Evolutionary conservation across 148 eudicot genomes (phyloP).

Genomic region (Rheum nobile): DNA sequence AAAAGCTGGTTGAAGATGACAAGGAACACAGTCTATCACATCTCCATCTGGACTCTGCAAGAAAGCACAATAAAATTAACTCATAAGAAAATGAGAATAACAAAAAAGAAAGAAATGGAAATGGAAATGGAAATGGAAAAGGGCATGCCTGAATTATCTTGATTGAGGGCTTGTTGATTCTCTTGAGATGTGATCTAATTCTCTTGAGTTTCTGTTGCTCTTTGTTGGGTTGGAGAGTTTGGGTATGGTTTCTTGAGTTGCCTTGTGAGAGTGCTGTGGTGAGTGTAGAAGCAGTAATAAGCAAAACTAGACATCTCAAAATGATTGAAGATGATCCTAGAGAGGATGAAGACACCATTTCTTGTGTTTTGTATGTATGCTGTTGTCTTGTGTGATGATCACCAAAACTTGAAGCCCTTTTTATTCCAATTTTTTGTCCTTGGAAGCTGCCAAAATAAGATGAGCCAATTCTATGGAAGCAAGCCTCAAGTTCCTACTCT

Average conservation of each 20-base stretch:
- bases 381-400: slow-evolving; percentile 31
- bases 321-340: slow-evolving; percentile 45
- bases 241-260: slow-evolving; percentile 26
- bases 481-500: slow-evolving; percentile 10
- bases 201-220: slow-evolving; percentile 50
- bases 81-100: neutral
- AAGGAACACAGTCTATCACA: slow-evolving; percentile 65
- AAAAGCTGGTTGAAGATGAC: slow-evolving; percentile 97
- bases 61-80: neutral
- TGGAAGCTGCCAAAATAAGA: slow-evolving; percentile 16
- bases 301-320: slow-evolving; percentile 32
- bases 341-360: slow-evolving; percentile 32
- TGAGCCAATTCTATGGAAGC: slow-evolving; percentile 17
- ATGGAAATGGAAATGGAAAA: neutral
- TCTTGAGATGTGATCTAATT: slow-evolving; percentile 48
- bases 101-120: neutral
- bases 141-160: slow-evolving; percentile 69
- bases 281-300: slow-evolving; percentile 25
- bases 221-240: slow-evolving; percentile 41
- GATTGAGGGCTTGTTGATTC: slow-evolving; percentile 79
- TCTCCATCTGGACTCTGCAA: slow-evolving; percentile 98
- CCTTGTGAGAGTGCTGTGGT: slow-evolving; percentile 16
- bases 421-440: slow-evolving; percentile 64
- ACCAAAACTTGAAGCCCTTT: slow-evolving; percentile 11
- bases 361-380: slow-evolving; percentile 10